These are phyloP conservation scores for Quercus robur DNA, from an alignment of 306 rosid species.

Conservation along the genomic window DNA sequence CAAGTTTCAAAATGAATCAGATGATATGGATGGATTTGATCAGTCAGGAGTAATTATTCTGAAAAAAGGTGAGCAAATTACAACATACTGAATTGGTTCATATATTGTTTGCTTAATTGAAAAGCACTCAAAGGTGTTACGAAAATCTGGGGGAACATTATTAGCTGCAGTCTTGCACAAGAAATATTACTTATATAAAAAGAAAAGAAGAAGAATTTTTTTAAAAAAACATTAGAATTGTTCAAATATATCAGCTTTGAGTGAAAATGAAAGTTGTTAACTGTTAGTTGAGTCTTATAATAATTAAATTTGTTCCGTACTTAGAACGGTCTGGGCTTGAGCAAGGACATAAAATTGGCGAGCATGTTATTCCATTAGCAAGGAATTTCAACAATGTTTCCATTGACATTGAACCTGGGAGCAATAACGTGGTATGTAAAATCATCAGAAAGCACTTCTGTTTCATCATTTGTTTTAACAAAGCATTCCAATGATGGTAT, in stretches of 20 bases:
- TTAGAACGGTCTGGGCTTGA: conserved; percentile 83
- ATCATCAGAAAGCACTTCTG: neutral
- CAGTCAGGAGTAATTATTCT: conserved; percentile 86
- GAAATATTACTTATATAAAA: neutral
- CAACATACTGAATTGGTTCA: neutral
- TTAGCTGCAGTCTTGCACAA: neutral
- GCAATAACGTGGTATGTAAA: conserved; percentile 40
- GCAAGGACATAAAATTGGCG: conserved; percentile 85
- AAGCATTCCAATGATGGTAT: neutral
- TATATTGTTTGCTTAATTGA: neutral
- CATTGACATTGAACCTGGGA: conserved; percentile 50
- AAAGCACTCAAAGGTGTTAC: neutral
- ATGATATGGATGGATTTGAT: conserved; percentile 86
- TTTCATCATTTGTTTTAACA: neutral
- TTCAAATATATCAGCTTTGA: neutral
- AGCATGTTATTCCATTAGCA: conserved; percentile 86
- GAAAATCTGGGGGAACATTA: neutral
- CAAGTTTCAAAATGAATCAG: conserved; percentile 56
- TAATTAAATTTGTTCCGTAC: neutral
- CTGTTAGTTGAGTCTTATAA: neutral
- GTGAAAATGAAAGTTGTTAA: neutral
- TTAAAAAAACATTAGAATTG: neutral
- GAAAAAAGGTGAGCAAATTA: conserved; percentile 57
- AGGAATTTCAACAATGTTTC: conserved; percentile 57
- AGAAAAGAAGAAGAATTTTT: neutral